These are phyloP conservation scores for Pseudoscleropodium purum DNA, from an alignment of 225 moss, liverwort and hornwort genomes.

Conservation along the genomic window DNA sequence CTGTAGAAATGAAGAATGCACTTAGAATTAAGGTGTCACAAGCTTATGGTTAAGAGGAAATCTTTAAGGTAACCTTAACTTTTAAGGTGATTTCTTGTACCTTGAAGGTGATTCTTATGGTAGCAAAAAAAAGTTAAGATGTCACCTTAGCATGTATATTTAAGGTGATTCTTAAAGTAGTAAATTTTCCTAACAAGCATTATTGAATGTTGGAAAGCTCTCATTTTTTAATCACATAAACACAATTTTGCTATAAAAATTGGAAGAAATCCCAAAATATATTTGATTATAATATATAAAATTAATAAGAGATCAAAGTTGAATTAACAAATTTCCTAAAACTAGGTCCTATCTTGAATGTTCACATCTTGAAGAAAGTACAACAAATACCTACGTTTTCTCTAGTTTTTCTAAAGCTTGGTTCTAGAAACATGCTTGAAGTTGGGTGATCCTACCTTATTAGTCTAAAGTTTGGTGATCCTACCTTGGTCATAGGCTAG, in stretches of 20 bases:
- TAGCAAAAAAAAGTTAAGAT: neutral
- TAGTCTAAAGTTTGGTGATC: fast-evolving
- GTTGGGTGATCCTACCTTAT: neutral
- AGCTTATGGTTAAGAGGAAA: too few species aligned
- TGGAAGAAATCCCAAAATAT: neutral
- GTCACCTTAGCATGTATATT: neutral
- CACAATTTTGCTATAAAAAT: neutral
- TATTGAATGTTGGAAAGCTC: too few species aligned
- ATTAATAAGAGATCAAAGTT: neutral
- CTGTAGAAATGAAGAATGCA: neutral
- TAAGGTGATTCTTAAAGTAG: neutral
- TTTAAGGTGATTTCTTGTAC: neutral
- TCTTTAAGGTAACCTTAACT: neutral
- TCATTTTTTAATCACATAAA: neutral
- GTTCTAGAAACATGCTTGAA: fast-evolving
- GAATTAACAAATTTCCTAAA: neutral
- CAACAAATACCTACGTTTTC: neutral
- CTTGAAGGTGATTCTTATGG: neutral
- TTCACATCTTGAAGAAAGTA: fast-evolving
- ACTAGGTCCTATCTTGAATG: fast-evolving
- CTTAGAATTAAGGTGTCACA: neutral
- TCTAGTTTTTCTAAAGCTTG: fast-evolving
- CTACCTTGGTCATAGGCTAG: neutral
- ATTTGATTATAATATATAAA: neutral
- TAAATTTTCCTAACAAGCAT: neutral